Base-by-base conservation (phyloP, 345 rosid genomes). In the Nasturtium officinale region DNA sequence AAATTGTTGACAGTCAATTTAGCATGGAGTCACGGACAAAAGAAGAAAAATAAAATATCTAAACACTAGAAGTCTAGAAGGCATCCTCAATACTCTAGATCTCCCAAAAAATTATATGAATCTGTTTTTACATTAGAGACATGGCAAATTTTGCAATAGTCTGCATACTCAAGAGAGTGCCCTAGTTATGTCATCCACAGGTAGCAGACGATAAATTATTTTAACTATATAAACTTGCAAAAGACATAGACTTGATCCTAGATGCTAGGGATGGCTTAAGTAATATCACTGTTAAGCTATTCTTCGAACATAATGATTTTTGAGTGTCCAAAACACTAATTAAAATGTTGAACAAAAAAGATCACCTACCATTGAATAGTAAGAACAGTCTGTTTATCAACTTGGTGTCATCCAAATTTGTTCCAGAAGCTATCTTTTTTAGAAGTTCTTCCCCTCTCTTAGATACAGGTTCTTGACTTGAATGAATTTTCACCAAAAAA, bases 371-470 rank as follows among this genome's bases (percentile, higher is more conserved):
- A 82, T 88, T 87, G 60, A 93, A 90, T 17, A 89, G 83, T 68
- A 83, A 65, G 78, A 93, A 90, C 61, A 89, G 78, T 80, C 82
- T 83, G 73, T 64, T 89, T 77, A 87, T 80, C 89, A 93, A 73
- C 78, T 77, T 84, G 8, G 82, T 85, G 76, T 90, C 92, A 70
- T 93, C 97, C 78, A 90, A 83, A 83, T 90, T 89, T 70, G 88
- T 89, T 69, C 66, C 83, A 38, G 85, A 82, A 69, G 88, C 87
- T 80, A 78, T 82, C 85, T 86, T 93, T 85, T 87, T 93, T 55
- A 90, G 76, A 77, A 93, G 92, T 69, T 86, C 96, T 76, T 89
- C 96, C 76, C 98, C 98, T 82, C 87, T 85, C 81, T 80, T 89
- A 72, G 84, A 78, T 75, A 93, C 97, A 73, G 88, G 80, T 72